Conservation (phyloP, 2,329 filamentous ascomycete species). For the Knoxdaviesia capensis region DNA sequence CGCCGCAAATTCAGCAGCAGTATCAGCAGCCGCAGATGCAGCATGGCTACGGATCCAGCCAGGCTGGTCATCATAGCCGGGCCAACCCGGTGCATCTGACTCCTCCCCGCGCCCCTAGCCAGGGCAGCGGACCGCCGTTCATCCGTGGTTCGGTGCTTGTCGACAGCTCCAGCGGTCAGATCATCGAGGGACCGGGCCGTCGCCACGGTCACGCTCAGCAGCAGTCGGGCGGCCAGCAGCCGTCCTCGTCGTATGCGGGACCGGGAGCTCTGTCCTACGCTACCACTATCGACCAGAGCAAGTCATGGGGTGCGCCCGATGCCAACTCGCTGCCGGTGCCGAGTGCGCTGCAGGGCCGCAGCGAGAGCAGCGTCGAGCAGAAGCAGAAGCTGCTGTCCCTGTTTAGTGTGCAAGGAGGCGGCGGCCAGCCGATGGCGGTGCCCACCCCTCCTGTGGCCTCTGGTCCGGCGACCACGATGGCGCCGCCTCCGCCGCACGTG, state of each 20-base stretch:
- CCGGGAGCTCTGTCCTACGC: neutral
- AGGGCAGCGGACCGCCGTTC: too few relatives aligned
- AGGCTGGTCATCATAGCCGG: too few relatives aligned
- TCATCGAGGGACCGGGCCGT: too few relatives aligned
- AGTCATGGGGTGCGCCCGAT: constrained; percentile 7
- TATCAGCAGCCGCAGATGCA: too few relatives aligned
- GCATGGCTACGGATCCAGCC: too few relatives aligned
- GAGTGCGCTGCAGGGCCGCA: constrained; percentile 10
- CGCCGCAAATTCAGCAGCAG: too few relatives aligned
- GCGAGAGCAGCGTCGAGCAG: constrained; percentile 18
- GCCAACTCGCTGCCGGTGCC: constrained; percentile 11
- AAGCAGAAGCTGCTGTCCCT: constrained; percentile 35
- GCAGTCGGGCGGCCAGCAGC: constrained; percentile 2
- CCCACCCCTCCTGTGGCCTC: neutral
- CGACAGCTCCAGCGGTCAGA: too few relatives aligned
- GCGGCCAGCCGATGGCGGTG: constrained; percentile 9
- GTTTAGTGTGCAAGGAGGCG: constrained; percentile 27
- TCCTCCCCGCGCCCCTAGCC: too few relatives aligned
- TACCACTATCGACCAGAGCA: neutral
- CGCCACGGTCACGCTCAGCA: too few relatives aligned
- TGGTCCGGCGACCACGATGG: neutral
- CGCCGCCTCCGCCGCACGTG: neutral
- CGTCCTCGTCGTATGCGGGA: constrained; percentile 6
- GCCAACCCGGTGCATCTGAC: too few relatives aligned
- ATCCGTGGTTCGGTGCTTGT: too few relatives aligned